phyloP scores from a whole-genome alignment of 495 filamentous ascomycete genomes.

The Hypoxylon trugodes region DNA sequence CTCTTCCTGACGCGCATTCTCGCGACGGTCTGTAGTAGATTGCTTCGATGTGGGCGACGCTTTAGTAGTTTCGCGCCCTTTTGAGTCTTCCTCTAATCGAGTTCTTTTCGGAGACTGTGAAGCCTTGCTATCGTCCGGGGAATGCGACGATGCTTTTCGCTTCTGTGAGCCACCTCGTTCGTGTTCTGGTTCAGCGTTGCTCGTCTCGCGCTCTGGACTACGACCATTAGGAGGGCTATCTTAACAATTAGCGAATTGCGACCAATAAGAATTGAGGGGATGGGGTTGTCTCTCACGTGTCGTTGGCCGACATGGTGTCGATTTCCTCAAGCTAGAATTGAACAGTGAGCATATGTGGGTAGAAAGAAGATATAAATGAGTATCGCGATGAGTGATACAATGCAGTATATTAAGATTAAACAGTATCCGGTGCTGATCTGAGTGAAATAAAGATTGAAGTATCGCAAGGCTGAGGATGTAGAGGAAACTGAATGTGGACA shows the following conservation, averaged over 20 bases:
- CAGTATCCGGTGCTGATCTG: background rate
- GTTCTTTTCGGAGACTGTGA: constrained; percentile 42
- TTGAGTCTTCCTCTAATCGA: constrained; percentile 39
- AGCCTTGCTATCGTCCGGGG: constrained; percentile 13
- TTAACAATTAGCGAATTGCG: constrained; percentile 27
- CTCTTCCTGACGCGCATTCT: constrained; percentile 71
- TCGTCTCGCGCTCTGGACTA: constrained; percentile 26
- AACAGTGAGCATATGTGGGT: background rate
- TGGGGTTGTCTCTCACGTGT: constrained; percentile 28
- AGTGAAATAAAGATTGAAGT: background rate
- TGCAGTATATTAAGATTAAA: constrained; percentile 12
- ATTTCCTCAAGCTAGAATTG: background rate
- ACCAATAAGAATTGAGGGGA: constrained; percentile 21
- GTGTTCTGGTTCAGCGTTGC: constrained; percentile 18
- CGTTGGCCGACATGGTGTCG: constrained; percentile 35
- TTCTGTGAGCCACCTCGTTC: constrained; percentile 23
- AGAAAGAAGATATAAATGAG: background rate
- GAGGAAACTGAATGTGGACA: constrained; percentile 5
- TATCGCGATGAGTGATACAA: constrained; percentile 16
- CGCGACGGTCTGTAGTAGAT: constrained; percentile 46
- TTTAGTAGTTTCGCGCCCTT: constrained; percentile 36
- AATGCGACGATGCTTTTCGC: constrained; percentile 39
- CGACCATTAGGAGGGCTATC: constrained; percentile 29
- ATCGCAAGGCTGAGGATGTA: constrained; percentile 27
- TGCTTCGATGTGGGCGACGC: constrained; percentile 46